phyloP scores from a whole-genome alignment of 2,329 filamentous ascomycete genomes.

The Fusarium compactum region DNA sequence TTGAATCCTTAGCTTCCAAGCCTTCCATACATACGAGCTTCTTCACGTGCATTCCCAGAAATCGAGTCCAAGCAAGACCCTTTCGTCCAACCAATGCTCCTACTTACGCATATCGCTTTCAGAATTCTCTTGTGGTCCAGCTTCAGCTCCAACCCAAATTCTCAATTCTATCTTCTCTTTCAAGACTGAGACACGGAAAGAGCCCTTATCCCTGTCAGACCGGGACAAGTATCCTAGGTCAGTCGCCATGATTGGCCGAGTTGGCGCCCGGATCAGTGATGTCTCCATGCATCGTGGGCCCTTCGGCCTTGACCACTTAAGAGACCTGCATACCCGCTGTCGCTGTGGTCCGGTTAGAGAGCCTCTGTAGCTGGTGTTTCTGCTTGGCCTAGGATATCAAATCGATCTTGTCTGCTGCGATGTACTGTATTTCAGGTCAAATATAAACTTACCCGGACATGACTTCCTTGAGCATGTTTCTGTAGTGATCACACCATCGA shows the following conservation, averaged over 20 bases:
- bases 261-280: slow-evolving; percentile 52
- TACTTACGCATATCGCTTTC: background rate
- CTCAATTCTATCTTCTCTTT: slow-evolving; percentile 21
- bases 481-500: slow-evolving; percentile 4
- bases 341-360: slow-evolving; percentile 28
- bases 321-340: slow-evolving; percentile 49
- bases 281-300: slow-evolving; percentile 44
- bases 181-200: slow-evolving; percentile 33
- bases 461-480: slow-evolving; percentile 14
- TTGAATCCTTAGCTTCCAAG: slow-evolving; percentile 2
- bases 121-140: background rate
- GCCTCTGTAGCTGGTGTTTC: slow-evolving; percentile 30
- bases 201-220: slow-evolving; percentile 36
- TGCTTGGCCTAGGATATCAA: slow-evolving; percentile 4
- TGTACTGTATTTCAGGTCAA: background rate
- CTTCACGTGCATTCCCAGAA: background rate
- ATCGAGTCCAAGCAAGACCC: background rate
- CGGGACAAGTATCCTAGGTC: slow-evolving; percentile 31
- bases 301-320: slow-evolving; percentile 41
- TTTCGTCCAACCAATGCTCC: background rate
- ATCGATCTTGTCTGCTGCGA: slow-evolving; percentile 18
- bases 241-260: slow-evolving; percentile 50
- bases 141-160: slow-evolving; percentile 10
- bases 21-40: background rate
- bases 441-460: background rate